These are phyloP conservation scores for Grifola frondosa DNA, from an alignment of 1,284 basidiomycete species.

Conservation along the genomic window DNA sequence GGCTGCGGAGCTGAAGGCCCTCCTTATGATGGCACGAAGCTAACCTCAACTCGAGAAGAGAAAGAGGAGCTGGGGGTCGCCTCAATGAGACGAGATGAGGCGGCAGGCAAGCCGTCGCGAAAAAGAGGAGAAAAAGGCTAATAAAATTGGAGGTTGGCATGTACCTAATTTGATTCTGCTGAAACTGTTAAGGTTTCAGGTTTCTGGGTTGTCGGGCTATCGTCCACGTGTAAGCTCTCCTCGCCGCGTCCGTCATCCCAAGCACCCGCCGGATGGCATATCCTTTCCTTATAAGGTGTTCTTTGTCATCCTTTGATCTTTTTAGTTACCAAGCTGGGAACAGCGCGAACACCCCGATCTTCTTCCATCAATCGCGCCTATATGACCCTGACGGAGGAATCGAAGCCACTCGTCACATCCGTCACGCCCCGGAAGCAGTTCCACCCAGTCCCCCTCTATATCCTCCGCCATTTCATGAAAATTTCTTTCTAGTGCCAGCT, in stretches of 20 bases:
- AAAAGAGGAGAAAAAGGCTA: conserved; percentile 18
- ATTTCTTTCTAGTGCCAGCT: background rate
- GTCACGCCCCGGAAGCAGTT: background rate
- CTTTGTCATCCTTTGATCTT: background rate
- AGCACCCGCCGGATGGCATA: conserved; percentile 17
- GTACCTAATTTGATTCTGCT: conserved; percentile 31
- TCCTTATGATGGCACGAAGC: conserved; percentile 17
- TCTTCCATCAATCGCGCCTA: conserved; percentile 15
- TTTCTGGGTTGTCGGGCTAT: conserved; percentile 19
- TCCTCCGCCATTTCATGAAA: background rate
- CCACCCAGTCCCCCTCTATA: background rate
- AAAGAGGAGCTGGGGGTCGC: conserved; percentile 20
- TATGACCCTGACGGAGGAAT: conserved; percentile 20
- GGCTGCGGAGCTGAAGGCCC: too few species aligned
- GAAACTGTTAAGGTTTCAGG: conserved; percentile 23
- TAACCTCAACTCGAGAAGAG: conserved; percentile 22
- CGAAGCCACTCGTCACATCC: background rate
- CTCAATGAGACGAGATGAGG: too few species aligned
- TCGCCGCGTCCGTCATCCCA: conserved; percentile 13
- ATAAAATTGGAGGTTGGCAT: conserved; percentile 26
- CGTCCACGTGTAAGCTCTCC: conserved; percentile 30
- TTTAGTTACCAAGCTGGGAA: conserved; percentile 5
- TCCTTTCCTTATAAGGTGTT: conserved; percentile 9
- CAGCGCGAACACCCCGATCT: conserved; percentile 8
- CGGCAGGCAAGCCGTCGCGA: conserved; percentile 22